Conservation (phyloP, 1,284 basidiomycete genomes). For the Tilletia setariae region DNA sequence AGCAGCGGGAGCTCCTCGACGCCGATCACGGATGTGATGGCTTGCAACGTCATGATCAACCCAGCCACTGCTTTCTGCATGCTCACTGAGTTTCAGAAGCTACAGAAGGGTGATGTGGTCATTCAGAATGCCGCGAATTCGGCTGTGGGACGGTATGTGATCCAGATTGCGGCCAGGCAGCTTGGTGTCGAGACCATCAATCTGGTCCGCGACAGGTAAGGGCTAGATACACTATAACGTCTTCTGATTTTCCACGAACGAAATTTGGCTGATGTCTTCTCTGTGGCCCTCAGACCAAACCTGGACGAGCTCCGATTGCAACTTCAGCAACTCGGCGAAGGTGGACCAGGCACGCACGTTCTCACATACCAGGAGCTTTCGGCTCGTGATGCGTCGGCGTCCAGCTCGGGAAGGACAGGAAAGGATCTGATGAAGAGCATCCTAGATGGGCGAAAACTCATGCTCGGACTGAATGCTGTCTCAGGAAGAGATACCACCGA, state of each 20-base stretch:
- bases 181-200: constrained; percentile 24
- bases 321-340: constrained; percentile 12
- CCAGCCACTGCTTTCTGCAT: constrained; percentile 77
- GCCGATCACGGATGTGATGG: constrained; percentile 17
- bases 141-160: constrained; percentile 55
- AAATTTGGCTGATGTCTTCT: too few species aligned
- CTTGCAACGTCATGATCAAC: constrained; percentile 60
- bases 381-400: constrained; percentile 11
- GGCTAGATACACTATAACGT: too few species aligned
- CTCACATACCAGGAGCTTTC: constrained; percentile 66
- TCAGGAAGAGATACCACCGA: constrained; percentile 67
- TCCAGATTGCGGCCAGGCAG: constrained; percentile 21
- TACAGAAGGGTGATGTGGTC: constrained; percentile 69
- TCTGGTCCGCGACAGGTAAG: constrained; percentile 18
- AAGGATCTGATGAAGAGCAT: constrained; percentile 22
- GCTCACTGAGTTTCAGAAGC: constrained; percentile 67
- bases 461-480: constrained; percentile 74
- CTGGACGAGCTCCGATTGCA: constrained; percentile 10
- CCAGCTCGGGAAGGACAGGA: background rate
- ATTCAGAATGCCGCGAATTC: constrained; percentile 82
- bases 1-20: background rate
- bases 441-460: constrained; percentile 36
- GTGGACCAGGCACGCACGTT: constrained; percentile 18
- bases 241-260: too few species aligned
- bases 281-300: constrained; percentile 1